Percentiles rank a stretch among this genome's conserved stretches.
Conservation (phyloP, 176 grass and related monocot genomes). For the Carex myosuroides region DNA sequence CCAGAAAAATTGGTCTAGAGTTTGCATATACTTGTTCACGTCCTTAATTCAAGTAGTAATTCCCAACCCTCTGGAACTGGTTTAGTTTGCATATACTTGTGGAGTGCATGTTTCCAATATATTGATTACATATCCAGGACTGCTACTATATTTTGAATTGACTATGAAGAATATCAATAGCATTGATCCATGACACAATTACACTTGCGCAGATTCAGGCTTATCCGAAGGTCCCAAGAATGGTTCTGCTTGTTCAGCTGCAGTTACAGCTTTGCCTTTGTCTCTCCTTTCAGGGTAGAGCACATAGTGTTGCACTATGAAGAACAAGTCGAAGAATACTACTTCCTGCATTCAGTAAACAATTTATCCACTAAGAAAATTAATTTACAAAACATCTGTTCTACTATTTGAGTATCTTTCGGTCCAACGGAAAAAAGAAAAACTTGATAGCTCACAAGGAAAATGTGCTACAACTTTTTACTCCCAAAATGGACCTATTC, state of each 20-base stretch:
- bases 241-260: slow-evolving; percentile 55
- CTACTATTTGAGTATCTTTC: not conserved
- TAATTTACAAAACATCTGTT: not conserved
- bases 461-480: not conserved
- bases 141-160: not conserved
- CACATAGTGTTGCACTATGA: slow-evolving; percentile 91
- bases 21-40: not conserved
- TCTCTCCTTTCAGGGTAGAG: slow-evolving; percentile 64
- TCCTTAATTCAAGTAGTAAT: not conserved
- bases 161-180: not conserved
- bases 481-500: not conserved
- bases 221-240: slow-evolving; percentile 58
- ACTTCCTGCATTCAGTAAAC: slow-evolving; percentile 45
- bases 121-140: not conserved
- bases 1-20: not conserved
- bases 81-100: too few relatives aligned
- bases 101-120: too few relatives aligned
- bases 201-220: slow-evolving; percentile 70
- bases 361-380: not conserved
- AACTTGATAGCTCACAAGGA: not conserved
- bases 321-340: slow-evolving; percentile 79
- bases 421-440: not conserved
- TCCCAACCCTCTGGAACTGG: not conserved
- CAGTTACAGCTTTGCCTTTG: slow-evolving; percentile 37
- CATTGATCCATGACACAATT: slow-evolving; percentile 13